Evolutionary conservation across 768 basidiomycete genomes (phyloP), one percentile per base, ranked within the genome.

Genomic region (Phylloporus sp.): DNA sequence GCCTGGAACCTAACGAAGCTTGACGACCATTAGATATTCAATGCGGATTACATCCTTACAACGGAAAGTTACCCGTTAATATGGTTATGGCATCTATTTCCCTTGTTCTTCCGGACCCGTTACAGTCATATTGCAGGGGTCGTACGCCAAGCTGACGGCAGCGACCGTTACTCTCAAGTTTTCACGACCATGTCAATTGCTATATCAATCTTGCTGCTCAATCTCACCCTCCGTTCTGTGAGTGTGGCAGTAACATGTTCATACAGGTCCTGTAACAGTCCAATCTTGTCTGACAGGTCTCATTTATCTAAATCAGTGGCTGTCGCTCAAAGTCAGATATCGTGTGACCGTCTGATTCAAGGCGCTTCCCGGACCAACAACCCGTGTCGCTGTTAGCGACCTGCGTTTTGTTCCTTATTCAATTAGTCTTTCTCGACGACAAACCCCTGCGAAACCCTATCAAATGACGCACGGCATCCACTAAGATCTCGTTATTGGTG

Each of bases 361-460:
- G 52, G 49, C 55, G 53, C 55, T 53, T 42, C 41, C 67, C 60
- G 53, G 52, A 31, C 45, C 47, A 42, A 44, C 38, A 46, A 57
- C 53, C 60, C 55, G 53, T 52, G 42, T 51, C 52, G 48, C 36
- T 56, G 50, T 48, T 38, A 32, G 49, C 56, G 49, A 45, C 53
- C 50, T 49, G 38, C 53, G 41, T 57, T 46, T 54, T 45, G 58
- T 60, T 57, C 64, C 67, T 60, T 59, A 57, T 65, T 50, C 47
- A 56, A 69, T 69, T 67, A 70, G 63, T 69, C 64, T 67, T 69
- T 65, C 67, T 69, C 67, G 65, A 69, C 62, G 55, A 67, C 67
- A 66, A 56, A 52, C 53, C 53, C 63, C 58, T 69, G 57, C 29
- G 59, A 70, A 64, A 69, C 69, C 57, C 67, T 67, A 69, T 69